Base-by-base conservation (phyloP, 2,329 filamentous ascomycete species). In the Xylariaceae sp. region DNA sequence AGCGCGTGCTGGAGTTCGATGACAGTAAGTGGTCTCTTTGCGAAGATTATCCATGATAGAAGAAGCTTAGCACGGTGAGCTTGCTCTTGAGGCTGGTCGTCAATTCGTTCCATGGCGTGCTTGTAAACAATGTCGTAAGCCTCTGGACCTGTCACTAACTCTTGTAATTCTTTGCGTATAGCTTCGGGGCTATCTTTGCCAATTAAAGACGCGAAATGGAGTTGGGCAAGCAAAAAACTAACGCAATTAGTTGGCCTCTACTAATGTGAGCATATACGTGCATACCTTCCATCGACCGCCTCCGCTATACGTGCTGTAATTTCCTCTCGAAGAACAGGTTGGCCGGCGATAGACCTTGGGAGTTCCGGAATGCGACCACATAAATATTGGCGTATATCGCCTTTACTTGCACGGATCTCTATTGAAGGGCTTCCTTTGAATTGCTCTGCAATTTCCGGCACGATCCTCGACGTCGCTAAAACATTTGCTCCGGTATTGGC, bases 1-100 rank as follows among this genome's bases (percentile, higher is more conserved):
- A 80, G 66, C 0, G 74, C 75, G 55, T 77, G 67, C 47, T 68
- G 67, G 3, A 79, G 65, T 52, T 78, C 74, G 0, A 16, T 0
- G 1, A 51, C 63, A 1, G 54, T 67, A 0, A 79, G 54, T 0
- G 61, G 69, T 39, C 69, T 65, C 42, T 61, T 68, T 0, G 73
- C 67, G 36, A 54, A 73, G 0, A 64, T 66, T 9, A 79, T 70
- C 76, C 73, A 79, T 0, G 64, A 63, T 0, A 79, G 51, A 2
- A 67, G 63, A 16, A 70, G 51, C 6, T 66, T 71, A 0, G 77
- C 76, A 37, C 76, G 64, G 0, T 67, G 51, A 19, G 41, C 36
- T 9, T 68, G 57, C 3, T 67, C 4, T 19, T 47, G 1, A 0
- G 59, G 9, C 45, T 80, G 75, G 0, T 59, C 53, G n/a, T 70